phyloP scores from a whole-genome alignment of 768 basidiomycete species.

The Coprinellus micaceus region DNA sequence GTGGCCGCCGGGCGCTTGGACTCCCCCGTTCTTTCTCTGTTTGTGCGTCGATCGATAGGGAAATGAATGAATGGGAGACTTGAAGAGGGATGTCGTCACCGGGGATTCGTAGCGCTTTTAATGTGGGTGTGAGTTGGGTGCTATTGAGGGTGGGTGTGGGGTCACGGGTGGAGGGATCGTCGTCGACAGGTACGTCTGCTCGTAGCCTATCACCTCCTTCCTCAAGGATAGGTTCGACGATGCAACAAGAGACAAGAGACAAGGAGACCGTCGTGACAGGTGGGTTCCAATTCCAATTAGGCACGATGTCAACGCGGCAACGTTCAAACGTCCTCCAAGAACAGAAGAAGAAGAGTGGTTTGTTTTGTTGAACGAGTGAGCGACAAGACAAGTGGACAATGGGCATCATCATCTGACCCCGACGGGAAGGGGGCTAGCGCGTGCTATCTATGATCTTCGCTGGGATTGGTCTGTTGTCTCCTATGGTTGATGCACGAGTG shows the following conservation, averaged over 20 bases:
- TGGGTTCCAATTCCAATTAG: not conserved
- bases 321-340: not conserved
- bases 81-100: too few relatives aligned
- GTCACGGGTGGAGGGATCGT: too few relatives aligned
- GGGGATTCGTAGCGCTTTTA: too few relatives aligned
- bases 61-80: too few relatives aligned
- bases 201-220: too few relatives aligned
- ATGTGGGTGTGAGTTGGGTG: too few relatives aligned
- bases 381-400: not conserved
- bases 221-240: too few relatives aligned
- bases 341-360: not conserved
- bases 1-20: not conserved
- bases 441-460: not conserved
- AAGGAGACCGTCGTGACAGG: too few relatives aligned
- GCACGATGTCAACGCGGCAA: not conserved
- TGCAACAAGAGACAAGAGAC: too few relatives aligned
- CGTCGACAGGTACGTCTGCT: too few relatives aligned
- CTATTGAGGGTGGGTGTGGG: too few relatives aligned
- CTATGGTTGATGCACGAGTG: not conserved
- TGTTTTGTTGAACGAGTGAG: too few relatives aligned
- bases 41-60: not conserved
- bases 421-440: not conserved
- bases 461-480: not conserved
- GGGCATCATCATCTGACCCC: not conserved
- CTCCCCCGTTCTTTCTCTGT: not conserved